Evolutionary conservation across 2,329 filamentous ascomycete species (phyloP).

Genomic region (Fusarium circinatum): DNA sequence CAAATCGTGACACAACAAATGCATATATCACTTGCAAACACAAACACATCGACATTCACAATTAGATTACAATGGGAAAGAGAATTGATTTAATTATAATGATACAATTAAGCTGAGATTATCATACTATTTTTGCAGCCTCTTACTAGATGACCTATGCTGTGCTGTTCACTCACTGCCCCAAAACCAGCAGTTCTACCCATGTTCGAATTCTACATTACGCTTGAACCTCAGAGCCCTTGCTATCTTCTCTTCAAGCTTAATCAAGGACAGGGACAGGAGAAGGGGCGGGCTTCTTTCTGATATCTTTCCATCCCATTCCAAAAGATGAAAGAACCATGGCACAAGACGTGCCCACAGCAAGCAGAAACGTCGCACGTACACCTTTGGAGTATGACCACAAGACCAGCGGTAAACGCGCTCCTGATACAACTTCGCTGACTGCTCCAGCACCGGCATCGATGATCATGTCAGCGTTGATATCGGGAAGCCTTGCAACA

Average conservation of each 20-base stretch:
- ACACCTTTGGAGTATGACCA: conserved; percentile 54
- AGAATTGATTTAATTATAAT: neutral
- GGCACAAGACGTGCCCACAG: conserved; percentile 45
- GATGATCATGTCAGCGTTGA: conserved; percentile 50
- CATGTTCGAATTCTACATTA: neutral
- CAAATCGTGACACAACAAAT: neutral
- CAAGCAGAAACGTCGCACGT: conserved; percentile 44
- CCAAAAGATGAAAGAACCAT: conserved; percentile 53
- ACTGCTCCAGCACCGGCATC: conserved; percentile 56
- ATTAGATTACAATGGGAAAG: neutral
- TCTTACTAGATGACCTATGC: neutral
- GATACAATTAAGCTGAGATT: neutral
- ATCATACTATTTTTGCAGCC: neutral
- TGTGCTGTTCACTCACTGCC: too few relatives aligned
- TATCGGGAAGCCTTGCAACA: conserved; percentile 40
- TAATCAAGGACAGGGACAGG: conserved; percentile 14
- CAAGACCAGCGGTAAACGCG: conserved; percentile 50
- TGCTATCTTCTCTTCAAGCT: conserved; percentile 10
- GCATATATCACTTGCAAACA: neutral
- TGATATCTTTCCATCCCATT: conserved; percentile 59
- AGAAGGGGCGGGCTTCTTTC: conserved; percentile 46
- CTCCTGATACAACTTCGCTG: conserved; percentile 44
- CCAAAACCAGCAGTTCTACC: neutral
- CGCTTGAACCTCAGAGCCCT: too few relatives aligned
- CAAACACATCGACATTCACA: too few relatives aligned